A percentile compares a stretch with the other conserved stretches of the same genome.
Conservation (phyloP, 2,329 filamentous ascomycete species). For the Hymenoscyphus fructigenus region DNA sequence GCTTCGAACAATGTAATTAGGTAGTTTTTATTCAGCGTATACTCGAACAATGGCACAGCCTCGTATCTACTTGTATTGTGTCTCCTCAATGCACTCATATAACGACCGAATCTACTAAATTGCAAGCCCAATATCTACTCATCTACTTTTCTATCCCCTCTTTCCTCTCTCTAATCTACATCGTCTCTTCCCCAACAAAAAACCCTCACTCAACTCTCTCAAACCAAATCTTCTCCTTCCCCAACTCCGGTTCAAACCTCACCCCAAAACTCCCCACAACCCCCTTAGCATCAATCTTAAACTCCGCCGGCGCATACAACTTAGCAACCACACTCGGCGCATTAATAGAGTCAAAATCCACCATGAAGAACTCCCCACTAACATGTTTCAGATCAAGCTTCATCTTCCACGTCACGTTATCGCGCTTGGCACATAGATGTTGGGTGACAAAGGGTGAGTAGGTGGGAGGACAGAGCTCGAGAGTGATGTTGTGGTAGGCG, state of each 20-base stretch:
- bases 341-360: slow-evolving; percentile 16
- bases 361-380: slow-evolving; percentile 33
- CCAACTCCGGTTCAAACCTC: slow-evolving; percentile 27
- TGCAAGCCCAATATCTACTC: not conserved
- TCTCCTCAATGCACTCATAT: not conserved
- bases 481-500: slow-evolving; percentile 39
- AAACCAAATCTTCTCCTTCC: slow-evolving; percentile 33
- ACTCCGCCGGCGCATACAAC: slow-evolving; percentile 27
- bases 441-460: not conserved
- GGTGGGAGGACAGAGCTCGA: slow-evolving; percentile 12
- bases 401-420: slow-evolving; percentile 16
- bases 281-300: slow-evolving; percentile 28
- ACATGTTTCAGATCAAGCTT: slow-evolving; percentile 30
- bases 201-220: slow-evolving; percentile 16
- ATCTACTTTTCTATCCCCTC: not conserved
- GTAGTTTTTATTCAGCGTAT: too few relatives aligned
- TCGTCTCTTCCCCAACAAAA: not conserved
- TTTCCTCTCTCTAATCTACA: not conserved
- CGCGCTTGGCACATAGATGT: slow-evolving; percentile 11
- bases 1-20: too few relatives aligned
- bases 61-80: not conserved
- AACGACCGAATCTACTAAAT: too few relatives aligned
- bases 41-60: too few relatives aligned
- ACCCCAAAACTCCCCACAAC: slow-evolving; percentile 24
- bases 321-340: slow-evolving; percentile 21